phyloP scores from a whole-genome alignment of 345 rosid species.

The Physaria fendleri region DNA sequence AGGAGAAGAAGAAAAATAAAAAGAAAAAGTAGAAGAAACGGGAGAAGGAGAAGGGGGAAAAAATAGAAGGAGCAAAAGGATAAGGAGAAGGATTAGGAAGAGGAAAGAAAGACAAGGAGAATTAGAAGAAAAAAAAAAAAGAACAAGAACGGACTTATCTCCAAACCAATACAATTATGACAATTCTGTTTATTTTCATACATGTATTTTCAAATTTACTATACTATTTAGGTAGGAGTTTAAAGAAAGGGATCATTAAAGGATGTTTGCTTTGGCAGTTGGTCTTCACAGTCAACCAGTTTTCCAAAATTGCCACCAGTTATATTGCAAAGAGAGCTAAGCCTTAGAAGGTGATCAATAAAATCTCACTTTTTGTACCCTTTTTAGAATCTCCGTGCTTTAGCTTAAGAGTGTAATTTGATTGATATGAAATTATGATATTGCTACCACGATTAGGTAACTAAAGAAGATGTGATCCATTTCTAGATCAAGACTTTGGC shows the following conservation, averaged over 20 bases:
- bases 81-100: too few relatives aligned
- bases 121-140: too few relatives aligned
- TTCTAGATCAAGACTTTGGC: constrained; percentile 5
- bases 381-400: not conserved
- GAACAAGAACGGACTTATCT: too few relatives aligned
- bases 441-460: not conserved
- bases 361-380: not conserved
- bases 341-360: constrained; percentile 8
- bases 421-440: constrained; percentile 6
- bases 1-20: too few relatives aligned
- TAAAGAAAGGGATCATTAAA: constrained; percentile 59
- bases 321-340: constrained; percentile 43
- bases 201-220: too few relatives aligned
- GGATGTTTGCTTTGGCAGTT: constrained; percentile 54
- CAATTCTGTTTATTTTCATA: too few relatives aligned
- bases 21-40: too few relatives aligned
- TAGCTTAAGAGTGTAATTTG: constrained; percentile 20
- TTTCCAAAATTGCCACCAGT: constrained; percentile 40
- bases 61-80: too few relatives aligned
- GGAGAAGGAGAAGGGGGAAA: too few relatives aligned
- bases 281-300: constrained; percentile 39
- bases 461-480: not conserved
- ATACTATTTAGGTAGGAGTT: too few relatives aligned
- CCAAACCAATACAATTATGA: too few relatives aligned
- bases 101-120: too few relatives aligned